Percentiles rank a stretch among this genome's conserved stretches.
phyloP scores from a whole-genome alignment of 1,139 yeast genomes.

The Nakaseomyces glabratus region DNA sequence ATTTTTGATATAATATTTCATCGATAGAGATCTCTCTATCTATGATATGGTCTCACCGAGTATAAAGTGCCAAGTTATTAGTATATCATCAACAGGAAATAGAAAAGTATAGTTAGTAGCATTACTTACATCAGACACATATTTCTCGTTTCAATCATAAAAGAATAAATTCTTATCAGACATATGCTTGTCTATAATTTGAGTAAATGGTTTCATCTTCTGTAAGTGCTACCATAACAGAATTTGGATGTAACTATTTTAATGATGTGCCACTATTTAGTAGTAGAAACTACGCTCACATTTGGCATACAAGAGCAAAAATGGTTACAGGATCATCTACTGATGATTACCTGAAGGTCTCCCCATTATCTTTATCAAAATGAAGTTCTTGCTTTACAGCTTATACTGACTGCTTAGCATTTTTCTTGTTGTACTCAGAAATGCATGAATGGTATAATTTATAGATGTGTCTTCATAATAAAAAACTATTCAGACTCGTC shows the following conservation, averaged over 20 bases:
- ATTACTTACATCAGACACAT: constrained; percentile 23
- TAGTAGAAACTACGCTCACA: not conserved
- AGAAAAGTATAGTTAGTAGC: constrained; percentile 4
- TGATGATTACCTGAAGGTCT: constrained; percentile 16
- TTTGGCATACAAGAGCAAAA: not conserved
- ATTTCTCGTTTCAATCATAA: constrained; percentile 24
- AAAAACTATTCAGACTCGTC: constrained; percentile 97
- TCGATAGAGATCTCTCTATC: no score
- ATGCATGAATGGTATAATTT: constrained; percentile 93
- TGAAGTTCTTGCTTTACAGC: constrained; percentile 14
- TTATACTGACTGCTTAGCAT: constrained; percentile 2
- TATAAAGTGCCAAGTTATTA: no score
- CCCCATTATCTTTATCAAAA: not conserved
- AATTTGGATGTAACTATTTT: constrained; percentile 8
- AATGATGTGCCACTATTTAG: constrained; percentile 5
- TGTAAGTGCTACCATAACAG: constrained; percentile 28
- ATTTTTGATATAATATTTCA: no score
- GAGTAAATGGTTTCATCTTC: constrained; percentile 52
- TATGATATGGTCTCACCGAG: no score
- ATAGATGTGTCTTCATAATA: constrained; percentile 85
- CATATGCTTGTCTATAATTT: constrained; percentile 90
- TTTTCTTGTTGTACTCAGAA: constrained; percentile 43
- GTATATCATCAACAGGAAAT: no score
- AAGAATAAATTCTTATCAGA: constrained; percentile 47
- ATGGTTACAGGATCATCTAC: constrained; percentile 15